Percentiles rank a stretch among this genome's conserved stretches.
Evolutionary conservation across 176 grass and related monocot genomes (phyloP).

Genomic region (Oryza coarctata): DNA sequence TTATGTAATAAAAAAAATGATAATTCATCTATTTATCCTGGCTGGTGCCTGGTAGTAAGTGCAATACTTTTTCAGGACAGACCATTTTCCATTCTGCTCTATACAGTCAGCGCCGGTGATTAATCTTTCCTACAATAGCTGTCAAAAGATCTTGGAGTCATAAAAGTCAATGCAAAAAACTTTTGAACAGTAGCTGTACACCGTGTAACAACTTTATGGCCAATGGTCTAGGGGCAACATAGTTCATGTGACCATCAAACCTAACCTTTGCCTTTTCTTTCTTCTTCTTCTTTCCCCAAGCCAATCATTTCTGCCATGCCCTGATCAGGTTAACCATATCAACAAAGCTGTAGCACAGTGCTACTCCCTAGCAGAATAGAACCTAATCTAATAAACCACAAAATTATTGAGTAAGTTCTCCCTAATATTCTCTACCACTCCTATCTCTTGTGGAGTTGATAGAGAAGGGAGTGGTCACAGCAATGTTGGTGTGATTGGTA

Average conservation of each 20-base stretch:
- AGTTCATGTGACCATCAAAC: slow-evolving; percentile 17
- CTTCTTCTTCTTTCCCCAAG: neutral
- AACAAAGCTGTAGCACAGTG: neutral
- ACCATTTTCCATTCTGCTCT: neutral
- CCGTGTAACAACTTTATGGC: neutral
- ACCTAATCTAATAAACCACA: neutral
- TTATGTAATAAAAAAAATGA: neutral
- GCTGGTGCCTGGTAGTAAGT: neutral
- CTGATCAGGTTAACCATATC: neutral
- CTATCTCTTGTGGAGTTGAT: slow-evolving; percentile 26
- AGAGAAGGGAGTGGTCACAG: neutral
- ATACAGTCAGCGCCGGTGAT: neutral
- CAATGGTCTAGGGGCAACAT: neutral
- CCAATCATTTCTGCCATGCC: slow-evolving; percentile 4
- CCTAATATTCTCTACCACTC: neutral
- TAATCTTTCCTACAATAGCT: neutral
- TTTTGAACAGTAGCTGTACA: neutral
- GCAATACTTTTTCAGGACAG: neutral
- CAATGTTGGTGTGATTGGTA: slow-evolving; percentile 2
- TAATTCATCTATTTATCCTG: neutral
- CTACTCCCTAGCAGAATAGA: neutral
- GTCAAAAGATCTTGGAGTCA: slow-evolving; percentile 7
- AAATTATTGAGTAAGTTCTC: neutral
- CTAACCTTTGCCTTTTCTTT: neutral
- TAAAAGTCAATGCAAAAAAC: slow-evolving; percentile 8